Percentiles rank a stretch among this genome's conserved stretches.
These are phyloP conservation scores for Penicillium samsonianum DNA, from an alignment of 495 filamentous ascomycete species.

Conservation along the genomic window DNA sequence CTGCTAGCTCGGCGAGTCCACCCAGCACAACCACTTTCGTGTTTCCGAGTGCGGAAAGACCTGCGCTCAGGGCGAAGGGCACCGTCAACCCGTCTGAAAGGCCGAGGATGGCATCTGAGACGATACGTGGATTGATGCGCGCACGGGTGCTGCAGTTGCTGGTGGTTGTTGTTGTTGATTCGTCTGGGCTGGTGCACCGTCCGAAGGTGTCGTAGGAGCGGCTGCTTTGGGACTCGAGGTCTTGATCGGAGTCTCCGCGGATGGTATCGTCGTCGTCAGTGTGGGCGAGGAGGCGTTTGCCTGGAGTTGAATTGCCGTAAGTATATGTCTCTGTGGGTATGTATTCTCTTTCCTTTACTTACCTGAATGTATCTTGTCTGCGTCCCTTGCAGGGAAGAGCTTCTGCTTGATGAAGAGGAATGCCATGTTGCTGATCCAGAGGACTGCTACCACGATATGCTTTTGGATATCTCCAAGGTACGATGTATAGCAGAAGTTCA, in stretches of 20 bases:
- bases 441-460: constrained; percentile 1
- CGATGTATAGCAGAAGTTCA: background rate
- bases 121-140: constrained; percentile 52
- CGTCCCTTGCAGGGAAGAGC: constrained; percentile 35
- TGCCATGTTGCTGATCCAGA: constrained; percentile 31
- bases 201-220: constrained; percentile 48
- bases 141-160: constrained; percentile 37
- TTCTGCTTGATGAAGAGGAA: constrained; percentile 47
- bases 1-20: constrained; percentile 56
- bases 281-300: constrained; percentile 40
- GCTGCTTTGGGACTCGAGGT: constrained; percentile 39
- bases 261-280: constrained; percentile 35
- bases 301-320: constrained; percentile 20
- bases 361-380: constrained; percentile 22
- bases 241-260: constrained; percentile 30
- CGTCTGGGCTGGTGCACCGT: constrained; percentile 27
- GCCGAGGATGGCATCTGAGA: constrained; percentile 61
- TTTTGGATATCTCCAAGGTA: background rate
- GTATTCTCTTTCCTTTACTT: constrained; percentile 16
- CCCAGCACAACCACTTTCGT: constrained; percentile 57
- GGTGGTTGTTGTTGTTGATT: constrained; percentile 22
- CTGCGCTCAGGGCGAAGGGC: constrained; percentile 57
- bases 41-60: constrained; percentile 54
- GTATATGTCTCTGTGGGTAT: constrained; percentile 4
- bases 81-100: constrained; percentile 61